phyloP scores from a whole-genome alignment of 2,329 filamentous ascomycete genomes.

The Colletotrichum euphorbiae region DNA sequence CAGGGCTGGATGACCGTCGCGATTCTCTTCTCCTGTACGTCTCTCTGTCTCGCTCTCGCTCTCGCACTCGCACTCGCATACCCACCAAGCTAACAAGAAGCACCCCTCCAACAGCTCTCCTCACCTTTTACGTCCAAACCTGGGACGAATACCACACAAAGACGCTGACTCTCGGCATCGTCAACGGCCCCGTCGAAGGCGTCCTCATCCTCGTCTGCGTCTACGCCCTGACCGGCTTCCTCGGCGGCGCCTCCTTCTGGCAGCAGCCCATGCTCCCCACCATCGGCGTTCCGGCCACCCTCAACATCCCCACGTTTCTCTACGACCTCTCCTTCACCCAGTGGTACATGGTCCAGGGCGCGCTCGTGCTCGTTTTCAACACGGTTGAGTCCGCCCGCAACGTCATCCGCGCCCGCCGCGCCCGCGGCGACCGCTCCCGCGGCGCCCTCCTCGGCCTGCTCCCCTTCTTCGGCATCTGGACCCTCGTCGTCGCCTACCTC shows the following conservation, averaged over 20 bases:
- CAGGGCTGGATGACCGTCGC: constrained; percentile 91
- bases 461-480: constrained; percentile 85
- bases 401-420: constrained; percentile 83
- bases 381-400: constrained; percentile 83
- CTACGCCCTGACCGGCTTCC: constrained; percentile 84
- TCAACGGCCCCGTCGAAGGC: constrained; percentile 96
- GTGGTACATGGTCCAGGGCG: constrained; percentile 92
- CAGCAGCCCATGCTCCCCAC: constrained; percentile 81
- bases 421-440: constrained; percentile 77
- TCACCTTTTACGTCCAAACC: constrained; percentile 99
- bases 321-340: constrained; percentile 89
- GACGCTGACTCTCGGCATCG: constrained; percentile 88
- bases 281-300: constrained; percentile 73
- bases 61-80: neutral
- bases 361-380: constrained; percentile 85
- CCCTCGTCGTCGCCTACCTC: constrained; percentile 81
- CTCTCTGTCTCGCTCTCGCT: neutral
- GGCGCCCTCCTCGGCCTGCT: constrained; percentile 84
- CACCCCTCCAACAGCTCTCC: constrained; percentile 66
- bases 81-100: constrained; percentile 26
- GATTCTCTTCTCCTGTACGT: constrained; percentile 82
- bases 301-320: constrained; percentile 74
- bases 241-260: constrained; percentile 95
- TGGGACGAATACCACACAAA: constrained; percentile 99
- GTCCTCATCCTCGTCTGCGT: constrained; percentile 85